These are phyloP conservation scores for Penicillium sp. DNA, from an alignment of 2,329 filamentous ascomycete genomes.

Conservation along the genomic window DNA sequence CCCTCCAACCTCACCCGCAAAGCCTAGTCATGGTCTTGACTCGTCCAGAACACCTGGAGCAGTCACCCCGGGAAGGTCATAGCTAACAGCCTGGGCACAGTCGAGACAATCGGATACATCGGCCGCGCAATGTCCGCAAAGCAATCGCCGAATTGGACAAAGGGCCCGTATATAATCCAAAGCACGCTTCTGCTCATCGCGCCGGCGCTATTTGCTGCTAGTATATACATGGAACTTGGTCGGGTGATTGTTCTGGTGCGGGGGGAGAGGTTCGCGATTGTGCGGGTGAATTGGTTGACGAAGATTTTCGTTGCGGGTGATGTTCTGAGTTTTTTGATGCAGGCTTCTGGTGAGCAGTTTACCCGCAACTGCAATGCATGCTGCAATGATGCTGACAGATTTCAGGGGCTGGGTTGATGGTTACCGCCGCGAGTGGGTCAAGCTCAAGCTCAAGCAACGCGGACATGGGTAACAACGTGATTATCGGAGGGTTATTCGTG, in stretches of 20 bases:
- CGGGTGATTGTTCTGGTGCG: constrained; percentile 19
- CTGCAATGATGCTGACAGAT: too few relatives aligned
- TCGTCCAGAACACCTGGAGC: too few relatives aligned
- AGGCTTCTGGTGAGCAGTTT: constrained; percentile 35
- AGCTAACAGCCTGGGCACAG: too few relatives aligned
- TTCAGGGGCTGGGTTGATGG: too few relatives aligned
- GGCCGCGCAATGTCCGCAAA: constrained; percentile 51
- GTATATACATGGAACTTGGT: constrained; percentile 6
- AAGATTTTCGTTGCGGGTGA: constrained; percentile 7
- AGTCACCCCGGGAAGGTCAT: too few relatives aligned
- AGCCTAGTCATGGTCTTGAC: too few relatives aligned
- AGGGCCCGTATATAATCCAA: constrained; percentile 33
- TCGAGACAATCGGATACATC: constrained; percentile 59
- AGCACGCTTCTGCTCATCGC: constrained; percentile 33
- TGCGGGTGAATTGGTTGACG: constrained; percentile 13
- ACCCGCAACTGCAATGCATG: too few relatives aligned
- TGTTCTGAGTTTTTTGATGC: constrained; percentile 34
- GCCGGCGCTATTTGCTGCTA: constrained; percentile 25
- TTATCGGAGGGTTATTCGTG: constrained; percentile 36
- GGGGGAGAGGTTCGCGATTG: constrained; percentile 25
- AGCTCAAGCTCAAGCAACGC: too few relatives aligned
- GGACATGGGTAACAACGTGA: constrained; percentile 27
- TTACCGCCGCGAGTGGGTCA: too few relatives aligned
- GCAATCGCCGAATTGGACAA: constrained; percentile 34
- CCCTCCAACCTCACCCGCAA: not conserved